Base-by-base conservation (phyloP, 345 rosid genomes). In the Camelina hispida region DNA sequence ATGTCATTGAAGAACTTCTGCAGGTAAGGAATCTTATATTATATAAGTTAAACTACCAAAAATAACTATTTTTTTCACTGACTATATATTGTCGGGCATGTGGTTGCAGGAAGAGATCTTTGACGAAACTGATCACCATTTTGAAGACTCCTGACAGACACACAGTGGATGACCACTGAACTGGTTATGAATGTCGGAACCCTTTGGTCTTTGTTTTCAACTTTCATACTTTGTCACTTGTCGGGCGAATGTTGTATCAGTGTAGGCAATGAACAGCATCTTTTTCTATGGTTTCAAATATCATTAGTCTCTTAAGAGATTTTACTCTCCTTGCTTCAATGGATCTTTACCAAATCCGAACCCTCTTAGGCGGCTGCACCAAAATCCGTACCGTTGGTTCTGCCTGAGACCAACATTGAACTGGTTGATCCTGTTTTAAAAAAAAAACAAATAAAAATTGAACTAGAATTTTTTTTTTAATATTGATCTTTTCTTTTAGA, bases 1-100 rank as follows among this genome's bases (percentile, higher is more conserved):
- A 95, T 83, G 97, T 95, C 76, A 95, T 95, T 59, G 99, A 95
- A 81, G 98, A 95, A 80, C 94, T 95, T 66, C 75, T 95, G 73
- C 97, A 95, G 91, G 99, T 88, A 74, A 57, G 12, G 15, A 44
- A 23, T 67, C 44, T 38, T 51, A 22, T 43, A 7, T 38, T 51
- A 22, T 43, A 4, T 20, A 7, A 52, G 12, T 35, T 62, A 15
- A 15, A n/a, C 12, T 47, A 35, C 25, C 14, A 22, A 71, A 16
- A 30, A 12, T n/a, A 4, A 12, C 40, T 28, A 13, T 22, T 12
- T 62, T 16, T 76, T 6, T 44, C 13, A 44, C 51, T 9, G 32
- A 34, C 66, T 61, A 14, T 13, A 6, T 10, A 43, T 35, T 15
- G 23, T 37, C 18, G 10, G 50, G 2, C 32, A 25, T 57, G 69